Conservation (phyloP, 2,329 filamentous ascomycete species). For the Trichoderma sp. region DNA sequence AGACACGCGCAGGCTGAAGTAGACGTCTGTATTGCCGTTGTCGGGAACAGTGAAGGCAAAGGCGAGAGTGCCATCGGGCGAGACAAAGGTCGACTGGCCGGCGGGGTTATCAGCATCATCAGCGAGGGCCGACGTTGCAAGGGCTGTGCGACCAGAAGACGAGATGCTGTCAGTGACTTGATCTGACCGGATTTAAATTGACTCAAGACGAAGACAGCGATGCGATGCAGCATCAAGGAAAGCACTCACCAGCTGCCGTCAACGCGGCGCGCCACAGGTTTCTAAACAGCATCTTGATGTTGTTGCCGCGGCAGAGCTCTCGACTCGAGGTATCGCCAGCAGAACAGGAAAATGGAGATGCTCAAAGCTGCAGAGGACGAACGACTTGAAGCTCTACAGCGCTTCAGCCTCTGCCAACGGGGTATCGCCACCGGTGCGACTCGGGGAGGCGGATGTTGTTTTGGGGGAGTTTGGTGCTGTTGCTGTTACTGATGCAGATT, state of each 20-base stretch:
- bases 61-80: constrained; percentile 41
- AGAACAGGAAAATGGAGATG: neutral
- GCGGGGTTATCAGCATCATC: constrained; percentile 29
- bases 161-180: neutral
- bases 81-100: constrained; percentile 43
- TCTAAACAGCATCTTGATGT: constrained; percentile 29
- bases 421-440: neutral
- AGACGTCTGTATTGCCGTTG: constrained; percentile 47
- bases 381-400: neutral
- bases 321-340: neutral
- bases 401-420: neutral
- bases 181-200: neutral
- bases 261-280: constrained; percentile 31
- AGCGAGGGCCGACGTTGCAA: constrained; percentile 27
- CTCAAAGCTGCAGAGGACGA: neutral
- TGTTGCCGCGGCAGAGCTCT: constrained; percentile 16
- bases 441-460: neutral
- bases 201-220: neutral
- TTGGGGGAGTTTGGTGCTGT: neutral
- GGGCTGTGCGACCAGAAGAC: neutral
- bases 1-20: constrained; percentile 52
- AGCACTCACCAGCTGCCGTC: constrained; percentile 28
- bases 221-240: neutral
- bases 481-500: neutral
- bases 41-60: constrained; percentile 51